Conservation (phyloP, 164 flowering plant species). For the Nymphaea thermarum region DNA sequence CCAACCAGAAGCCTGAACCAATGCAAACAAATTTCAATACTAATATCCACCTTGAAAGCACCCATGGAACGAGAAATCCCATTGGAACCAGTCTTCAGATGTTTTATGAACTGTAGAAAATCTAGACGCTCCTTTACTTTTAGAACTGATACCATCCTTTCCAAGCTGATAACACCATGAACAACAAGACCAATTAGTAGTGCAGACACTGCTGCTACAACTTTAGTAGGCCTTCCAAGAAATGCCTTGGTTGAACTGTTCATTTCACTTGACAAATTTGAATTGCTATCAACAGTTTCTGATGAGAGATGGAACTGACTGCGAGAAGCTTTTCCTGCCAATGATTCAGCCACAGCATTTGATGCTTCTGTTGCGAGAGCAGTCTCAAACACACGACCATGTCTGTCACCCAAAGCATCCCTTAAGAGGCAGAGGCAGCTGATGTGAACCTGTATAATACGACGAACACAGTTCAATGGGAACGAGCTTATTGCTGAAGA, state of each 20-base stretch:
- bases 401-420: constrained; percentile 96
- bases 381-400: constrained; percentile 82
- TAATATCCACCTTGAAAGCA: constrained; percentile 44
- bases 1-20: constrained; percentile 97
- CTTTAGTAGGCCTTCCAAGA: constrained; percentile 49
- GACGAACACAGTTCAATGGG: constrained; percentile 41
- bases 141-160: constrained; percentile 75
- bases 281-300: constrained; percentile 52
- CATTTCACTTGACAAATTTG: constrained; percentile 40
- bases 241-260: constrained; percentile 34
- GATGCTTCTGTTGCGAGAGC: constrained; percentile 90
- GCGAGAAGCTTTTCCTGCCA: constrained; percentile 66
- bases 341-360: constrained; percentile 51
- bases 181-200: constrained; percentile 70
- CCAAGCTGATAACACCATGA: constrained; percentile 77
- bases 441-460: constrained; percentile 51
- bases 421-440: constrained; percentile 68
- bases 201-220: constrained; percentile 73
- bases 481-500: constrained; percentile 25
- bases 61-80: constrained; percentile 68
- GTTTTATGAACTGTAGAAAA: constrained; percentile 56
- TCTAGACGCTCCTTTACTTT: constrained; percentile 84
- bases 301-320: constrained; percentile 61
- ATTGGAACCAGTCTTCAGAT: constrained; percentile 57
- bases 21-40: constrained; percentile 61